Conservation (phyloP, 2,329 filamentous ascomycete species). For the Ampelomyces quisqualis region DNA sequence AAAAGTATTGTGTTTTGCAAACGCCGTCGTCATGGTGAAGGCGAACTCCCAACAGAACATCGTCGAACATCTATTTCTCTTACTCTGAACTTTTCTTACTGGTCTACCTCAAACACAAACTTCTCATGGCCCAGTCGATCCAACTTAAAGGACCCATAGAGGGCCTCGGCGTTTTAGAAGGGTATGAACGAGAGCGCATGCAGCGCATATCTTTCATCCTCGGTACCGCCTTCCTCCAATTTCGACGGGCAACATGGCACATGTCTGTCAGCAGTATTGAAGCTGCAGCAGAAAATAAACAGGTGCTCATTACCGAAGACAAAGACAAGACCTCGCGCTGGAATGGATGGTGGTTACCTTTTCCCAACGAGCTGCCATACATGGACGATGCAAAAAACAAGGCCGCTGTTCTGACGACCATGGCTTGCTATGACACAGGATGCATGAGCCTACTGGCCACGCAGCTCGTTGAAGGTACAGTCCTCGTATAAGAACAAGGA, state of each 20-base stretch:
- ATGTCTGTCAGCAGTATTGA: neutral
- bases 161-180: too few relatives aligned
- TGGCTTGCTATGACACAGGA: conserved; percentile 4
- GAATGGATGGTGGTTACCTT: conserved; percentile 6
- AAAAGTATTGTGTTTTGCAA: neutral
- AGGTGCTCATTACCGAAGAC: conserved; percentile 3
- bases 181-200: neutral
- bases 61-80: neutral
- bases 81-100: neutral
- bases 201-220: neutral
- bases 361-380: neutral
- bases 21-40: conserved; percentile 2
- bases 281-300: neutral
- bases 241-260: conserved; percentile 5
- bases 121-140: too few relatives aligned
- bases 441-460: conserved; percentile 3
- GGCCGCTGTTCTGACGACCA: conserved; percentile 2
- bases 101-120: neutral
- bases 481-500: neutral
- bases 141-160: too few relatives aligned
- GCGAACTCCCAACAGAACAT: neutral
- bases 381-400: neutral
- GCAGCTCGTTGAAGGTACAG: conserved; percentile 8
- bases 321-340: neutral
- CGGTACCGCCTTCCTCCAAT: neutral